Evolutionary conservation across 805 yeast species (phyloP), one percentile per base, ranked within the genome.

Genomic region (Suhomyces faveliae): DNA sequence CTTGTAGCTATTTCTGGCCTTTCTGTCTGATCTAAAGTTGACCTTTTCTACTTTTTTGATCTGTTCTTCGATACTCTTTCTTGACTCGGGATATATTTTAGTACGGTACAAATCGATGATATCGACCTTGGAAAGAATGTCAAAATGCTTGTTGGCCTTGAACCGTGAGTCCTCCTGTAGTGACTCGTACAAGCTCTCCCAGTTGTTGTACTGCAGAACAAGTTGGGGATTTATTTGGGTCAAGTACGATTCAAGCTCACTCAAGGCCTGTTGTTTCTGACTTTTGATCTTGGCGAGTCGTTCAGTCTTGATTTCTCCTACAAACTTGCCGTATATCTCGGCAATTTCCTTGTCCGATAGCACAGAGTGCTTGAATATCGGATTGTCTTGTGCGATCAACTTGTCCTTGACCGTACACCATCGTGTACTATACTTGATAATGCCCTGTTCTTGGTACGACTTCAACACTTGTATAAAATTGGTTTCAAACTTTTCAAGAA

Each of bases 1-100:
- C 47, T 76, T 79, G 64, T 80, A 90, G 1, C 66, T 73, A 49
- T 78, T 82, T 37, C 97, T 69, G 1, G 87, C 85, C n/a, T 68
- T 73, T 45, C 94, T 68, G 59, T 89, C 96, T 0, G 64, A 50
- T 38, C 83, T 72, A 51, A 76, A 76, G 53, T 81, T 84, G 35
- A 51, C 49, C 42, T 67, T 64, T 43, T 74, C 68, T 8, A 63
- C 49, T 11, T 21, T 35, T 2, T 46, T 33, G 12, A 70, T 59
- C 13, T 66, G 54, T 3, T 46, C 42, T 39, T 60, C 59, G 20
- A 69, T 40, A 11, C 52, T 44, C 12, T 48, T 42, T 11, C 69
- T 29, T 10, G 62, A 49, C 1, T 44, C 47, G 1, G 76, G 74
- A 43, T 61, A 67, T 3, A 73, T 56, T 46, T 66, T 66, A 5